These are phyloP conservation scores for Teunomyces tritomae DNA, from an alignment of 805 yeast genomes.

Conservation along the genomic window DNA sequence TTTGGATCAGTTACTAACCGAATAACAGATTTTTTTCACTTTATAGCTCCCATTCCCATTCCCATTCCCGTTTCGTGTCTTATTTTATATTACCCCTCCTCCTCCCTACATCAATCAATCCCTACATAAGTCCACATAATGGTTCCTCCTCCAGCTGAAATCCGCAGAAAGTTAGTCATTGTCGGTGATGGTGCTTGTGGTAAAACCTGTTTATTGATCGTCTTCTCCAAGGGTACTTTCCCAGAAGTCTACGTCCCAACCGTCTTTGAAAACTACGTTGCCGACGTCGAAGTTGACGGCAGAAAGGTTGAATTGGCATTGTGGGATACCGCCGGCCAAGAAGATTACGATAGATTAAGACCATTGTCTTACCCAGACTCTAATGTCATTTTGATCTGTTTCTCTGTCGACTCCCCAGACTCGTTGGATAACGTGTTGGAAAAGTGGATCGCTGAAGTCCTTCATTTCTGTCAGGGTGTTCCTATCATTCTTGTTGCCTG, in stretches of 20 bases:
- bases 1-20: not conserved
- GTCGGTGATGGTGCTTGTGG: slow-evolving; percentile 35
- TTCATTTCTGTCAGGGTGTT: slow-evolving; percentile 36
- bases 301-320: slow-evolving; percentile 50
- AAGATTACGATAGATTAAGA: slow-evolving; percentile 65
- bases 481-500: slow-evolving; percentile 36
- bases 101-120: not conserved
- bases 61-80: not conserved
- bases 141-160: slow-evolving; percentile 48
- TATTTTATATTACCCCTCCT: not conserved
- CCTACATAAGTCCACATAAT: slow-evolving; percentile 14
- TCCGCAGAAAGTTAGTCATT: slow-evolving; percentile 31
- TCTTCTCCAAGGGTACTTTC: slow-evolving; percentile 30
- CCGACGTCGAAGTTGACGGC: slow-evolving; percentile 73
- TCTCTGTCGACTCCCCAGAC: slow-evolving; percentile 30
- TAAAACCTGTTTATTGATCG: slow-evolving; percentile 30
- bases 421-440: slow-evolving; percentile 34
- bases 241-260: slow-evolving; percentile 31
- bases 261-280: slow-evolving; percentile 95
- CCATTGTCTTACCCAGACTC: slow-evolving; percentile 43
- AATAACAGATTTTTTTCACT: not conserved
- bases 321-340: slow-evolving; percentile 80
- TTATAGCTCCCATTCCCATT: not conserved
- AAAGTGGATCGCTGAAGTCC: slow-evolving; percentile 44
- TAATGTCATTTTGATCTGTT: slow-evolving; percentile 36